Conservation (phyloP, 352 stramenopile species). For the Globisporangium camurandrum region DNA sequence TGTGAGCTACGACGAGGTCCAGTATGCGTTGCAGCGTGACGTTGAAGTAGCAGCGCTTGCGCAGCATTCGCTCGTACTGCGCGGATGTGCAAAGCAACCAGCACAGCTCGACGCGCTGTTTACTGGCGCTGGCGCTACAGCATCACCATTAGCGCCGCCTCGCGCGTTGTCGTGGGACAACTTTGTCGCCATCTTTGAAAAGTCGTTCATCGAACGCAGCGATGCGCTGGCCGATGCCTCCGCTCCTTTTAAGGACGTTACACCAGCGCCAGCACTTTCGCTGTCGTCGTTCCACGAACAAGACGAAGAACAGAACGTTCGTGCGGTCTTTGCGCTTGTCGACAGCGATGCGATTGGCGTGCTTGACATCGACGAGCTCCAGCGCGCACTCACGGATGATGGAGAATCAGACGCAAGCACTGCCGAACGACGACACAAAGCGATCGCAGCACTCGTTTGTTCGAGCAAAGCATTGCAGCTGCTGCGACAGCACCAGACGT, state of each 20-base stretch:
- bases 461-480: constrained; percentile 46
- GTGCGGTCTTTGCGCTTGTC: constrained; percentile 43
- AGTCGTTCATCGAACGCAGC: constrained; percentile 34
- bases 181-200: constrained; percentile 39
- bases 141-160: constrained; percentile 18
- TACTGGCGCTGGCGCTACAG: neutral
- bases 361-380: constrained; percentile 55
- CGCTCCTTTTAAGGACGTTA: too few relatives aligned
- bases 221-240: neutral
- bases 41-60: constrained; percentile 42
- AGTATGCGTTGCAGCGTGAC: constrained; percentile 57
- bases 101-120: constrained; percentile 24
- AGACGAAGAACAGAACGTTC: constrained; percentile 40
- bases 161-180: constrained; percentile 43
- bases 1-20: constrained; percentile 55
- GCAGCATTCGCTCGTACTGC: constrained; percentile 35
- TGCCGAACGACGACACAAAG: too few relatives aligned
- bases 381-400: constrained; percentile 27
- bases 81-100: constrained; percentile 48
- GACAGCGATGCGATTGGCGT: constrained; percentile 54
- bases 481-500: constrained; percentile 46
- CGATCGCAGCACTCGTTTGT: constrained; percentile 28
- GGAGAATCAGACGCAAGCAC: too few relatives aligned
- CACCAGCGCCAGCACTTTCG: neutral
- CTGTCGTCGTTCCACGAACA: constrained; percentile 12